Conservation (phyloP, 2,329 filamentous ascomycete species). For the Pezicula carpinea region DNA sequence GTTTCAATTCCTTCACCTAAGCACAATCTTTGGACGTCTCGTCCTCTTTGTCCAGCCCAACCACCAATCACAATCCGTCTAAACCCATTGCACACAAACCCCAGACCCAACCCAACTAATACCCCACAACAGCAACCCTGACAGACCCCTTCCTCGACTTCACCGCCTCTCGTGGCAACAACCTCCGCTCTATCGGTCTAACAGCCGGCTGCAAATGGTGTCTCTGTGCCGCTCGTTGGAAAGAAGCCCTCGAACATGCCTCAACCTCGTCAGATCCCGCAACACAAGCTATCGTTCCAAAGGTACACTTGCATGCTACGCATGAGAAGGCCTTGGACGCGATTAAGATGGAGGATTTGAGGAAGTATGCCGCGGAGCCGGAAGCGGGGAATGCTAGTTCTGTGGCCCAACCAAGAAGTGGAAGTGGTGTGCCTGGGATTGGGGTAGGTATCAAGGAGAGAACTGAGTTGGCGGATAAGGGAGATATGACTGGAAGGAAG, state of each 20-base stretch:
- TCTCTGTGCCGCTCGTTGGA: conserved; percentile 54
- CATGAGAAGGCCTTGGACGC: conserved; percentile 30
- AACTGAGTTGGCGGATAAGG: conserved; percentile 16
- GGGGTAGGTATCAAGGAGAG: conserved; percentile 15
- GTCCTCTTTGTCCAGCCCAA: background rate
- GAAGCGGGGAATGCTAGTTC: conserved; percentile 18
- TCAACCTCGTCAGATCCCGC: conserved; percentile 2
- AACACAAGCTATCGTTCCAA: conserved; percentile 23
- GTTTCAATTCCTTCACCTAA: too few species aligned
- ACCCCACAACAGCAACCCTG: conserved; percentile 37
- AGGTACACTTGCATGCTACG: conserved; percentile 32
- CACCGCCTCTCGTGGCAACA: conserved; percentile 52
- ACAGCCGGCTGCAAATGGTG: conserved; percentile 59
- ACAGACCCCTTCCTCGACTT: conserved; percentile 60
- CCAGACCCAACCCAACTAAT: background rate
- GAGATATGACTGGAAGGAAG: conserved; percentile 11
- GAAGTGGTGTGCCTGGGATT: conserved; percentile 4
- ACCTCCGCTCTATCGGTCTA: conserved; percentile 49
- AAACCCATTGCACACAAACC: background rate
- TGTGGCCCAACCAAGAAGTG: conserved; percentile 13
- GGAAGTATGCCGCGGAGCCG: conserved; percentile 24
- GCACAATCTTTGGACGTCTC: background rate
- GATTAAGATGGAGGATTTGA: conserved; percentile 29
- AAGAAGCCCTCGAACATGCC: conserved; percentile 40
- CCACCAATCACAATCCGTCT: background rate